Percentiles rank a stretch among this genome's conserved stretches.
Evolutionary conservation across 441 rosid genomes (phyloP).

Genomic region (Euphorbia neoarborescens): DNA sequence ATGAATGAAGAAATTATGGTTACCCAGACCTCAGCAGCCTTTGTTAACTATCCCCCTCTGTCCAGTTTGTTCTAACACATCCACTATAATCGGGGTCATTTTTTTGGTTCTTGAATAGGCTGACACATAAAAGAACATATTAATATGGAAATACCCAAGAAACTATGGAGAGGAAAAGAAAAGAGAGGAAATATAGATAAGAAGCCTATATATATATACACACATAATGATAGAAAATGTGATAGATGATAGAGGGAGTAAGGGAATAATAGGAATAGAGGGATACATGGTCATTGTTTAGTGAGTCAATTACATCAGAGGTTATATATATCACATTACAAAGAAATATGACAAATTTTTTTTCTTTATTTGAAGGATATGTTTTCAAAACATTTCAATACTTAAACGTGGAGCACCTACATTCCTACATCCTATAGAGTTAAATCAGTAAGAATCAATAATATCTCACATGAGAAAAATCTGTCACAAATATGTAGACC

Average conservation of each 20-base stretch:
- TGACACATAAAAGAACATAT: conserved; percentile 25
- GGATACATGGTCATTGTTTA: no score
- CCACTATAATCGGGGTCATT: conserved; percentile 79
- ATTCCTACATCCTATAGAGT: not conserved
- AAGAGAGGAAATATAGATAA: not conserved
- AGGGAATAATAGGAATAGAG: no score
- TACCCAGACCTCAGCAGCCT: conserved; percentile 99
- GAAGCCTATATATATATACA: no score
- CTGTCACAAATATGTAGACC: not conserved
- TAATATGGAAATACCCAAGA: not conserved
- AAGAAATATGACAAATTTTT: not conserved
- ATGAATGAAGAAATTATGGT: conserved; percentile 41
- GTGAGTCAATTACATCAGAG: no score
- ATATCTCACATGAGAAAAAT: not conserved
- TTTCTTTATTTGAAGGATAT: conserved; percentile 1
- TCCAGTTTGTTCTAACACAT: conserved; percentile 69
- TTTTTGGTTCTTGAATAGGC: conserved; percentile 92
- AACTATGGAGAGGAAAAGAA: not conserved
- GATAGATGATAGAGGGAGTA: no score
- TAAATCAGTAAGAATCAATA: not conserved
- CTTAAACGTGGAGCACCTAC: not conserved
- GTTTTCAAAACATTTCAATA: not conserved
- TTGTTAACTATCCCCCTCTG: conserved; percentile 95
- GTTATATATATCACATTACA: not conserved
- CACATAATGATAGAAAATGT: no score